These are phyloP conservation scores for Pichia sp. DNA, from an alignment of 1,139 yeast species.

Conservation along the genomic window DNA sequence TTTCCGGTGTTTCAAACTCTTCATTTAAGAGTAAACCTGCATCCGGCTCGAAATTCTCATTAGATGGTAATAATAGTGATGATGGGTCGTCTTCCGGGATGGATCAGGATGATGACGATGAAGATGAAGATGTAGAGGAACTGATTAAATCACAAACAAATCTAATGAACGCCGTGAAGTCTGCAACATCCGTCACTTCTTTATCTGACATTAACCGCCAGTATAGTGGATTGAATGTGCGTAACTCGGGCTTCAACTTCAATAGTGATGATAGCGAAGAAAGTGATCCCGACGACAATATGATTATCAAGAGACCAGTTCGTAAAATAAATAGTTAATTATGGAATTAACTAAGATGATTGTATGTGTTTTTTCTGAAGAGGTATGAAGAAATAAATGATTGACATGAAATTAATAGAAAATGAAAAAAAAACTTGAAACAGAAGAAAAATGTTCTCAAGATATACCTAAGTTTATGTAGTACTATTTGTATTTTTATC, in stretches of 20 bases:
- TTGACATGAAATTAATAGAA: no score
- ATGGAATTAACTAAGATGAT: slow-evolving; percentile 7
- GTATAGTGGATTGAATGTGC: slow-evolving; percentile 2
- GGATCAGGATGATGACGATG: slow-evolving; percentile 1
- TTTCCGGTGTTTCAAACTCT: background rate
- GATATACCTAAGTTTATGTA: no score
- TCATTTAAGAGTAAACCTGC: background rate
- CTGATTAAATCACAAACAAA: slow-evolving; percentile 2
- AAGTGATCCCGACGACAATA: slow-evolving; percentile 5
- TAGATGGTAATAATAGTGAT: slow-evolving; percentile 1
- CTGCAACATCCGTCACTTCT: slow-evolving; percentile 3
- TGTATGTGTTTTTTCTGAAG: no score
- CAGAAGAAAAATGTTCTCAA: no score
- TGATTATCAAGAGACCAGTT: background rate
- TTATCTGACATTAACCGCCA: slow-evolving; percentile 5
- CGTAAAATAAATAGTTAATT: slow-evolving; percentile 2
- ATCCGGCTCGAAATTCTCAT: background rate
- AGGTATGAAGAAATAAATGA: no score
- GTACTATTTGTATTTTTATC: no score
- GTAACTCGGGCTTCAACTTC: background rate
- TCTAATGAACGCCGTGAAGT: slow-evolving; percentile 5
- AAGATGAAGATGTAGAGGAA: slow-evolving; percentile 10
- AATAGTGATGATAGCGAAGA: background rate
- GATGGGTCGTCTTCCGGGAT: background rate
- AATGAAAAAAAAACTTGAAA: no score